Percentiles rank a stretch among this genome's conserved stretches.
phyloP scores from a whole-genome alignment of 2,329 filamentous ascomycete species.

The Aspergillus sp. region DNA sequence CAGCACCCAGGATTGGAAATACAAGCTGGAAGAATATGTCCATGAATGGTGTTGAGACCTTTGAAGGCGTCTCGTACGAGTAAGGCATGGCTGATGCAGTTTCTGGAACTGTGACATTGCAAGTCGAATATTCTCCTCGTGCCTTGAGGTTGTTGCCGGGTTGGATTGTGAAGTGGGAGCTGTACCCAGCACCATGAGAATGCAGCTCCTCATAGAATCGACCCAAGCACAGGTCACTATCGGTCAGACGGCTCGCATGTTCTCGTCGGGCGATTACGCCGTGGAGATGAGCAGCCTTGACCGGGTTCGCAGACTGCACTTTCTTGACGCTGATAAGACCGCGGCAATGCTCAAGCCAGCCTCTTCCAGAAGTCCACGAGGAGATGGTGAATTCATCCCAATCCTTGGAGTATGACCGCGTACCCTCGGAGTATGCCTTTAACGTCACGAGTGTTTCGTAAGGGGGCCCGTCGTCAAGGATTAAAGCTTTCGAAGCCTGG shows the following conservation, averaged over 20 bases:
- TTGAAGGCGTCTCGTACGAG: not conserved
- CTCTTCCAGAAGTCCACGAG: not conserved
- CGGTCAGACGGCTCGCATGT: not conserved
- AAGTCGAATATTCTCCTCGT: too few relatives aligned
- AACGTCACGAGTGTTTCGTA: not conserved
- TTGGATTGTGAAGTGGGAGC: not conserved
- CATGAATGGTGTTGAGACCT: not conserved
- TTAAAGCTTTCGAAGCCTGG: not conserved
- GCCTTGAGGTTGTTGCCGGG: not conserved
- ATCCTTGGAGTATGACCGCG: not conserved
- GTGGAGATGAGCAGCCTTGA: not conserved
- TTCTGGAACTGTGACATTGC: not conserved
- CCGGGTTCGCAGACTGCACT: not conserved
- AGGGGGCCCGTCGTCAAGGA: not conserved
- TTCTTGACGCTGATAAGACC: not conserved
- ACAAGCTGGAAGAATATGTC: not conserved
- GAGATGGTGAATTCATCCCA: conserved; percentile 1
- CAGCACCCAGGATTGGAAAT: not conserved
- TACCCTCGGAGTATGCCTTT: not conserved
- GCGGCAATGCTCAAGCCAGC: conserved; percentile 1
- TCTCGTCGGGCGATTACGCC: not conserved
- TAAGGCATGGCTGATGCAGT: not conserved
- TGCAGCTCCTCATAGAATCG: not conserved
- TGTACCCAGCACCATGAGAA: not conserved
- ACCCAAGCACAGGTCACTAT: not conserved